Base-by-base conservation (phyloP, 2,329 filamentous ascomycete species). In the Parascedosporium putredinis region DNA sequence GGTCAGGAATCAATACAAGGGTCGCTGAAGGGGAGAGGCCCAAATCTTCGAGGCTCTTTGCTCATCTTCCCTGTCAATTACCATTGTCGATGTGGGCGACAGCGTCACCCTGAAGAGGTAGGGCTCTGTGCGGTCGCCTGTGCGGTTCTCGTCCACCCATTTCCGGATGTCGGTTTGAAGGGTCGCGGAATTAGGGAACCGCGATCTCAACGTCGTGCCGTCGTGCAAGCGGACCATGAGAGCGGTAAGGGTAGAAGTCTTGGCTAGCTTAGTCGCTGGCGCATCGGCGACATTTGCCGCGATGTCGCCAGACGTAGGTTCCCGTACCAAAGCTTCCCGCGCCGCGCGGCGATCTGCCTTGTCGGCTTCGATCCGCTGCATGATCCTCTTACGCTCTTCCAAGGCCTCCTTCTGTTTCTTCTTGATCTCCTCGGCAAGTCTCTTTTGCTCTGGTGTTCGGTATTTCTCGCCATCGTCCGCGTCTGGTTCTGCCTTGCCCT, bases 71-170 rank as follows among this genome's bases (percentile, higher is more conserved):
- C 83, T 77, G 29, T 84, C 83, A 51, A 97, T 81, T 8, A 76
- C 79, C 54, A 79, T 80, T 62, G 84, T 93, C 2, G 88, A 87
- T 18, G 81, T 68, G 0, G 90, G 90, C 0, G 86, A 83, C 2
- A 94, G 73, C 31, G 96, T 82, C 45, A 94, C 80, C 60, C 89
- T 88, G 67, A 97, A 90, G 10, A 76, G 84, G 64, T 89, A 97
- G 0, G 88, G 86, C 8, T 44, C 23, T 10, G 72, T 63, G 25
- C 74, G 70, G 18, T 74, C 76, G 40, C 78, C 76, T 9, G 64
- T 69, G 54, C 79, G 72, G 31, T 77, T 71, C 51, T 75, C 69
- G 50, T 91, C 86, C 6, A 97, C 76, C 86, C 88, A 96, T 5
- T 72, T 67, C 6, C 91, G 78, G 1, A 97, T 82, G 40, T 87